Percentiles rank a stretch among this genome's conserved stretches.
Evolutionary conservation across 345 rosid species (phyloP).

Genomic region (Geranium rotundifolium): DNA sequence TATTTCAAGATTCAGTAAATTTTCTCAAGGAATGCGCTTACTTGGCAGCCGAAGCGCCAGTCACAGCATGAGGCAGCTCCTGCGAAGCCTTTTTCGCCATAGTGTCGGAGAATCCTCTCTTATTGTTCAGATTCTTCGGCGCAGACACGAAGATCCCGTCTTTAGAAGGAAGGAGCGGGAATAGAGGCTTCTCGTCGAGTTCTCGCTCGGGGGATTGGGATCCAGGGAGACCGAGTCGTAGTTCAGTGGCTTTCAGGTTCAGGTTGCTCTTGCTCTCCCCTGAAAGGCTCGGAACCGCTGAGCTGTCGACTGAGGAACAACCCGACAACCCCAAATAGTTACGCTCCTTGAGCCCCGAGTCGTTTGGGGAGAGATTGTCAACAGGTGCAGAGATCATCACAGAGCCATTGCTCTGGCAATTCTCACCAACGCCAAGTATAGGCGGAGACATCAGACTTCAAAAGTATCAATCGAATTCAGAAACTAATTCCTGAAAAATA

Average conservation of each 20-base stretch:
- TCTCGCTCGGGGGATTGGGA: conserved; percentile 62
- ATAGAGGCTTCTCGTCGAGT: conserved; percentile 60
- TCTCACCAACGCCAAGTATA: conserved; percentile 44
- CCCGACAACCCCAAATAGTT: conserved; percentile 71
- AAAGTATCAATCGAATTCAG: background rate
- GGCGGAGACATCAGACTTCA: conserved; percentile 61
- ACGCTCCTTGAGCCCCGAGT: conserved; percentile 42
- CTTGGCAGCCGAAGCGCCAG: conserved; percentile 58
- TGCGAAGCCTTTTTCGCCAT: conserved; percentile 28
- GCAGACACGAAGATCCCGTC: conserved; percentile 36
- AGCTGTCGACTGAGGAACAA: conserved; percentile 73
- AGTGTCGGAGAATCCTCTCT: conserved; percentile 78
- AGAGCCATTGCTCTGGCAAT: conserved; percentile 33
- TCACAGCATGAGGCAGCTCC: conserved; percentile 22
- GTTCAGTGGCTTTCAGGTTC: conserved; percentile 73
- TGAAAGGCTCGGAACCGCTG: conserved; percentile 31
- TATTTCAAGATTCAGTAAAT: background rate
- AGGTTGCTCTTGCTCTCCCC: conserved; percentile 45
- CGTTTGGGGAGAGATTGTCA: conserved; percentile 31
- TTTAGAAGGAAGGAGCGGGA: conserved; percentile 59
- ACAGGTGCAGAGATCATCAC: conserved; percentile 27
- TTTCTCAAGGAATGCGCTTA: conserved; percentile 20
- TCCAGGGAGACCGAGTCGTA: conserved; percentile 82
- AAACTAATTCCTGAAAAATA: background rate
- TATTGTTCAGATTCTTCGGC: conserved; percentile 53